Base-by-base conservation (phyloP, 495 filamentous ascomycete genomes). In the Aspergillus coremiiformis region DNA sequence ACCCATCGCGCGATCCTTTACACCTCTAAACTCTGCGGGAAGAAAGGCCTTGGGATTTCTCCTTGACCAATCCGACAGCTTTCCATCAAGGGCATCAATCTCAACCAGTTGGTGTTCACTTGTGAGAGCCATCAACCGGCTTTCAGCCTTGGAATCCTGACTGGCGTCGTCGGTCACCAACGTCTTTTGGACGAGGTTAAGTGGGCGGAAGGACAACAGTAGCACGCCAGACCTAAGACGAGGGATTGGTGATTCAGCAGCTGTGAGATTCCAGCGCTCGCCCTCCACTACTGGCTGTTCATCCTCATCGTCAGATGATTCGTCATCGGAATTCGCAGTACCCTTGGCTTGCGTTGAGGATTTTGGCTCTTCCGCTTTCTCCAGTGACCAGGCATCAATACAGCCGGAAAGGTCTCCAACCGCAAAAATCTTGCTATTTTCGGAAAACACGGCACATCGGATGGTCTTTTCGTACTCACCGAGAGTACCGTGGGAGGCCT, bases 341-440 rank as follows among this genome's bases (percentile, higher is more conserved):
- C 46, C 60, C 46, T 59, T 67, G 20, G 43, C 60, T 64, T 64
- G 67, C 44, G 24, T 52, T 44, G 46, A 69, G 68, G 47, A 62
- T 37, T 62, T 62, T 24, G 62, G 46, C 45, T 77, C 75, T 58
- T 76, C 71, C 20, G 75, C 75, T 33, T 74, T 77, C 52, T 80
- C 75, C 24, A 96, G 66, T 4, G 87, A 67, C 83, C 89, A 99
- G 12, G 83, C 88, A 62, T 96, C 91, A 24, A 99, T 77, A 65
- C 83, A 86, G 23, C 94, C 94, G 44, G 84, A 83, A 20, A 97
- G 63, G 66, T 96, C 94, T 29, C 84, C 82, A 12, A 83, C 79
- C 7, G 83, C 87, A 14, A 97, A 65, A 46, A 95, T 79, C 48
- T 78, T 80, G 66, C 89, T 89, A 58, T 94, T 86, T 5, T 83